Base-by-base conservation (phyloP, 495 filamentous ascomycete species). In the Aspergillus coremiiformis region DNA sequence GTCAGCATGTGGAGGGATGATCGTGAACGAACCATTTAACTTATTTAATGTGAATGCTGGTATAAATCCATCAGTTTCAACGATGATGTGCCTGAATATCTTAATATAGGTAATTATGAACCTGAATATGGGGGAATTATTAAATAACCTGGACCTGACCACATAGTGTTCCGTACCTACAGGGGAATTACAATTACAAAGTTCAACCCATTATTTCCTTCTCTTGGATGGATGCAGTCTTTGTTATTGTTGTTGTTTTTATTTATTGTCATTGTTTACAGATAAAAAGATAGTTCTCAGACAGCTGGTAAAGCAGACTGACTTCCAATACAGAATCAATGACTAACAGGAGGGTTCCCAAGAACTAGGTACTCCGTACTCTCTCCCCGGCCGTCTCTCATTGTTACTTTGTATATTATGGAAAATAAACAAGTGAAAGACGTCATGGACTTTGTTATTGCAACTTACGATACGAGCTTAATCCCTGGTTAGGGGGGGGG, bases 391-490 rank as follows among this genome's bases (percentile, higher is more conserved):
- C n/a, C n/a, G n/a, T n/a, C n/a, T n/a, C n/a, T n/a, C n/a, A 41
- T 21, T 41, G 37, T 41, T 14, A 21, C 37, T 21, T 41, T 41
- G 1, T 6, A 21, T 7, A 41, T 19, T 12, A 41, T 15, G 14
- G 29, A 21, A 24, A 42, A 41, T 15, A 24, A 33, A 9, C n/a
- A 32, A 51, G 27, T 55, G 53, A 47, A 53, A 53, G 52, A 64
- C 65, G 65, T 67, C 65, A 67, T 60, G 62, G 29, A 65, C 55
- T 62, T 45, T 24, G 17, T 37, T 33, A 27, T 61, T 64, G 56
- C 61, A 58, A 60, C 53, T 47, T 37, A 15, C 32, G 45, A 54
- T 35, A 59, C 57, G 47, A 44, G 29, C 44, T 35, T 20, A 35
- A 39, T 21, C 46, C 37, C 39, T 47, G 39, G 35, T 22, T 17